Base-by-base conservation (phyloP, 2,329 filamentous ascomycete genomes). In the Colletotrichum agaves region DNA sequence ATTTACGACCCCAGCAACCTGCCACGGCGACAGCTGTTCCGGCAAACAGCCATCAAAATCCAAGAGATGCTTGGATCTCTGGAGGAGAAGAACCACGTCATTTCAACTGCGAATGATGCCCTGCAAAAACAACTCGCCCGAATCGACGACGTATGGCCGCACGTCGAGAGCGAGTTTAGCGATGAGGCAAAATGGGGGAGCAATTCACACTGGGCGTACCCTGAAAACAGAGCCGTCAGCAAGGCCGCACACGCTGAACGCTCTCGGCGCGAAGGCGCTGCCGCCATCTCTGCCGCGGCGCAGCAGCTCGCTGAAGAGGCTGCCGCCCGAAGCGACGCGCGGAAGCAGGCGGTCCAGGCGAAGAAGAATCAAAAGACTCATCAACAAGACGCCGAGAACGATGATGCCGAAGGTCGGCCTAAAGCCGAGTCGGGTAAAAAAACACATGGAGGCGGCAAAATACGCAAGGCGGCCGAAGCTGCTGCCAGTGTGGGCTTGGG, bases 51-150 rank as follows among this genome's bases (percentile, higher is more conserved):
- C 41, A 85, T 89, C 73, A 91, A 92, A 71, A 90, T 97, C 59
- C 88, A 91, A 71, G 92, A 94, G 73, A 92, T 98, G 84, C 88
- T 98, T 49, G 89, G 93, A 53, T 95, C 94, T 1, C 87, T 98
- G 41, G 96, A 99, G 75, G 96, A 99, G 81, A 99, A 99, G 81
- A 97, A 98, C 72, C 94, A 98, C 73, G 96, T 99, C 73, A 91
- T 98, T 63, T 91, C 93, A 41, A 97, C 95, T 15, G 95, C 96
- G 61, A 96, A 95, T 74, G 93, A 97, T 73, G 93, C 94, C 50
- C 88, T 98, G 12, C 89, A 93, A 71, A 93, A 92, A 75, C 94
- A 98, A 75, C 85, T 98, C 39, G 83, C 87, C 67, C 93, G 97
- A 59, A 89, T 98, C 75, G 92, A 97, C 76, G 91, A 92, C 73